Evolutionary conservation across 1,284 basidiomycete species (phyloP).

Genomic region (Stereum hirsutum): DNA sequence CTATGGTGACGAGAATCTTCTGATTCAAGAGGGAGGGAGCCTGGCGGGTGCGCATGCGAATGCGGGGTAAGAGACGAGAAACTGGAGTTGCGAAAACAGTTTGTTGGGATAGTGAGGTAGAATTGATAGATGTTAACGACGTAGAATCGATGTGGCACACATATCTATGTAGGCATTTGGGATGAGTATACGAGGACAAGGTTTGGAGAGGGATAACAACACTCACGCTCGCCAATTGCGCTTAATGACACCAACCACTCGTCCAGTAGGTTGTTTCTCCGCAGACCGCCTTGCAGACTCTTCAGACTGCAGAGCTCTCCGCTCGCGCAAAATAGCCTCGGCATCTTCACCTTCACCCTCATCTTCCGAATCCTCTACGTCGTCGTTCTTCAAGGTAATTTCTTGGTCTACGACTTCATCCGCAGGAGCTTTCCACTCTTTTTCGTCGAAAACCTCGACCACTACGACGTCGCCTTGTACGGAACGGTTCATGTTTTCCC

Average conservation of each 20-base stretch:
- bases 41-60: constrained; percentile 91
- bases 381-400: constrained; percentile 81
- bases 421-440: constrained; percentile 88
- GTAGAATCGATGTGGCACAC: constrained; percentile 94
- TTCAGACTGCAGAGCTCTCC: constrained; percentile 32
- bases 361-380: constrained; percentile 74
- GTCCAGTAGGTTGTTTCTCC: constrained; percentile 84
- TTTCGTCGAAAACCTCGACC: constrained; percentile 82
- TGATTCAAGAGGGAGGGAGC: constrained; percentile 83
- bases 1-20: constrained; percentile 95
- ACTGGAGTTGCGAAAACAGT: constrained; percentile 95
- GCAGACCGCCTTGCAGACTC: constrained; percentile 28
- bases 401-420: constrained; percentile 95
- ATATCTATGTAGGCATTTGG: constrained; percentile 66
- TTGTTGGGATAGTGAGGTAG: constrained; percentile 81
- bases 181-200: constrained; percentile 4
- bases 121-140: constrained; percentile 73
- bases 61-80: constrained; percentile 87
- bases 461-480: constrained; percentile 93
- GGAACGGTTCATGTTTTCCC: constrained; percentile 93
- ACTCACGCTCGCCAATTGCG: constrained; percentile 90
- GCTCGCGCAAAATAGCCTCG: constrained; percentile 40
- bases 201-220: not conserved
- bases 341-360: constrained; percentile 40
- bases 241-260: constrained; percentile 87